Percentiles rank a stretch among this genome's conserved stretches.
Conservation (phyloP, 179 eudicot species). For the Spergularia azorica region DNA sequence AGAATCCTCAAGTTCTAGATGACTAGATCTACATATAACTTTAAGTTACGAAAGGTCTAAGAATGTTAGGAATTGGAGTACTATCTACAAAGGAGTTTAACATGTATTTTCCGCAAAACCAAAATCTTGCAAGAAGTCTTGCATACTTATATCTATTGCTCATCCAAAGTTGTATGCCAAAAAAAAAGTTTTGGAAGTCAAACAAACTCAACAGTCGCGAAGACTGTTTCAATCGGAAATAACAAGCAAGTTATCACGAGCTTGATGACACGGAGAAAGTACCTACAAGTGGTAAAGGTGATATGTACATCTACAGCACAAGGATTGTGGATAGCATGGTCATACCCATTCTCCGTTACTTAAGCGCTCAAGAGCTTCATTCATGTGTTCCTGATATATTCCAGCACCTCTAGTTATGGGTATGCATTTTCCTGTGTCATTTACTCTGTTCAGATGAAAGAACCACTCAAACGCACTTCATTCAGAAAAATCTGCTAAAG, state of each 20-base stretch:
- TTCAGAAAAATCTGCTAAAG: constrained; percentile 30
- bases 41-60: too few species aligned
- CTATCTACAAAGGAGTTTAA: too few species aligned
- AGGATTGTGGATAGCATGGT: constrained; percentile 13
- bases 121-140: neutral
- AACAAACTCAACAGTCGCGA: neutral
- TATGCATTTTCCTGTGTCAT: constrained; percentile 89
- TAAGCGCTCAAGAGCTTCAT: constrained; percentile 88
- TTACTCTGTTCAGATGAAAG: constrained; percentile 28
- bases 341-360: constrained; percentile 86
- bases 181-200: neutral
- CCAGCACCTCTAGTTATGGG: constrained; percentile 94
- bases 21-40: too few species aligned
- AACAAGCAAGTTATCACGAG: neutral
- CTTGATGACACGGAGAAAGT: neutral
- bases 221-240: neutral
- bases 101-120: too few species aligned
- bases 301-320: neutral
- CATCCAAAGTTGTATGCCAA: neutral
- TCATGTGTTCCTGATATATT: constrained; percentile 91
- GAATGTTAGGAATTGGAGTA: too few species aligned
- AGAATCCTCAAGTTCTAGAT: too few species aligned
- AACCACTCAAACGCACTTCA: constrained; percentile 29
- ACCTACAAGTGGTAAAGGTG: neutral
- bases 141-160: too few species aligned